phyloP scores from a whole-genome alignment of 352 stramenopile species.

The Pythium aristosporum region DNA sequence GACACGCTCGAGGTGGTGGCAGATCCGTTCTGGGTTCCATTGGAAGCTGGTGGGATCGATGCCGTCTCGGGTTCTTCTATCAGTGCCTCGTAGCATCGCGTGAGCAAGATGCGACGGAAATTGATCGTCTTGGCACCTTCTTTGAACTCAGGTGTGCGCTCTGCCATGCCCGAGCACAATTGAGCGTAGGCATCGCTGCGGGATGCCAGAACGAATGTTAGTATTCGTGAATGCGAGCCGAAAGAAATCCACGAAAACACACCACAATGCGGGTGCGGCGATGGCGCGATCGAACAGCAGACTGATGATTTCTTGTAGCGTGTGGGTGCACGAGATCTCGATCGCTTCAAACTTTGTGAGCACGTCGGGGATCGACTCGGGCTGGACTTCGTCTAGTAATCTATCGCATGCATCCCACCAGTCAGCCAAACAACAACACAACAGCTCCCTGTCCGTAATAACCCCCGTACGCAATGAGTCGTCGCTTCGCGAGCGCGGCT shows the following conservation, averaged over 20 bases:
- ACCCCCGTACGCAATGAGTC: constrained; percentile 48
- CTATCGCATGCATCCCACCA: constrained; percentile 18
- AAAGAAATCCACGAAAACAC: neutral
- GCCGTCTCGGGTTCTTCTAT: constrained; percentile 64
- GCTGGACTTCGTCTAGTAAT: constrained; percentile 55
- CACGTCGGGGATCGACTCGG: constrained; percentile 39
- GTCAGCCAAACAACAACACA: neutral
- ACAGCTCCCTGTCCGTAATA: neutral
- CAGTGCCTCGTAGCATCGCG: constrained; percentile 78
- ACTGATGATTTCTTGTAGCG: constrained; percentile 64
- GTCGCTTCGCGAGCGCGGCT: constrained; percentile 52
- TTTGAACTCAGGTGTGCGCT: constrained; percentile 77
- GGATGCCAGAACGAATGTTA: neutral
- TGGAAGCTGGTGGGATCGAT: neutral
- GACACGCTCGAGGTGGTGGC: constrained; percentile 23
- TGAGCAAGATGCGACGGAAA: constrained; percentile 75
- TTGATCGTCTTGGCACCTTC: constrained; percentile 84
- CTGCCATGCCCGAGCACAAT: constrained; percentile 57
- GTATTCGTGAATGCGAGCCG: neutral
- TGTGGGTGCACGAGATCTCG: constrained; percentile 66
- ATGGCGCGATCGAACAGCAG: constrained; percentile 77
- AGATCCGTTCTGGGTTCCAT: neutral
- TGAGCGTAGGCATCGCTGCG: constrained; percentile 60
- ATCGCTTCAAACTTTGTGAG: constrained; percentile 61
- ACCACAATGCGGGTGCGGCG: constrained; percentile 56